Evolutionary conservation across 208 protist species (phyloP).

Genomic region (Wallacemonas sp.): DNA sequence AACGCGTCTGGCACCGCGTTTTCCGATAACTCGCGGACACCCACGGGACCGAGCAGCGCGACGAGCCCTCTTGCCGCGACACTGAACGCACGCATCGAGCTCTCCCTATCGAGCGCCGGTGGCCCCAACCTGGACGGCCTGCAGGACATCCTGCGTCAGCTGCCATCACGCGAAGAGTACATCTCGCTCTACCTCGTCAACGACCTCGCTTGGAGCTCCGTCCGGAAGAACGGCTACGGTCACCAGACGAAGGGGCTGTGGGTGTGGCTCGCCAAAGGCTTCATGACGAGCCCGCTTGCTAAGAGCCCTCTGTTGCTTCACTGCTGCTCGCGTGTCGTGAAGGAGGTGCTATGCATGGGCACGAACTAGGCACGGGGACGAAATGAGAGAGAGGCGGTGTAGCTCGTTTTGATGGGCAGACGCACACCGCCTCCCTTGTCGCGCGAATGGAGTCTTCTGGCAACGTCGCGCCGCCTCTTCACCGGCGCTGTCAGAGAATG

Average conservation of each 20-base stretch:
- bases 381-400: no score
- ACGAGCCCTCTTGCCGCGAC: neutral
- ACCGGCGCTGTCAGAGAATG: no score
- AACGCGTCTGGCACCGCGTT: constrained; percentile 9
- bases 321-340: constrained; percentile 54
- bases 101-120: neutral
- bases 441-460: no score
- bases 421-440: no score
- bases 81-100: neutral
- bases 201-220: constrained; percentile 42
- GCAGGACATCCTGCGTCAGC: constrained; percentile 2
- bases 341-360: constrained; percentile 44
- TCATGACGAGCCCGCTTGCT: constrained; percentile 37
- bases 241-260: constrained; percentile 39
- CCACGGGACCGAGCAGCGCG: neutral
- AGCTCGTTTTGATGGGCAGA: no score
- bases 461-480: no score
- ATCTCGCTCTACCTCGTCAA: constrained; percentile 49
- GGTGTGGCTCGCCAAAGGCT: constrained; percentile 44
- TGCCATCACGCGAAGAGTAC: constrained; percentile 57
- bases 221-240: constrained; percentile 21
- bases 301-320: constrained; percentile 47
- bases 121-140: neutral
- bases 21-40: neutral
- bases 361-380: neutral